Percentiles rank a stretch among this genome's conserved stretches.
Evolutionary conservation across 129 eudicot species (phyloP).

Genomic region (Kitagawia praeruptora): DNA sequence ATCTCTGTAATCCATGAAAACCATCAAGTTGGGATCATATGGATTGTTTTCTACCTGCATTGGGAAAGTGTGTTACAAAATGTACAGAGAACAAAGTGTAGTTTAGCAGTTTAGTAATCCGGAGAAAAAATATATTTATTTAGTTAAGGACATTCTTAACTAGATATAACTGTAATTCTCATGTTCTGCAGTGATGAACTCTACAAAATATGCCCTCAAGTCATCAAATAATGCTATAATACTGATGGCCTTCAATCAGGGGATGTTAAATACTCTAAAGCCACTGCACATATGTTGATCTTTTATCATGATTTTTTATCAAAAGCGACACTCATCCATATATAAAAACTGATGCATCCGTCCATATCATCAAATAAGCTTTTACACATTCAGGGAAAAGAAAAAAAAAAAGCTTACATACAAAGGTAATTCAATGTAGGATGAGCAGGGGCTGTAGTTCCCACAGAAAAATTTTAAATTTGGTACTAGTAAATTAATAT

Average conservation of each 20-base stretch:
- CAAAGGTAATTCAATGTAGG: background rate
- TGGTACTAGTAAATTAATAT: background rate
- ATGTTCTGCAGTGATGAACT: background rate
- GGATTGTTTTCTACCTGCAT: slow-evolving; percentile 39
- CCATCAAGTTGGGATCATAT: slow-evolving; percentile 87
- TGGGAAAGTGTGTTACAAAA: background rate
- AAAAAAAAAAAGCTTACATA: background rate
- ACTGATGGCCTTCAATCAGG: background rate
- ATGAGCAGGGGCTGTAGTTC: background rate
- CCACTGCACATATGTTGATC: background rate
- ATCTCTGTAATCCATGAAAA: slow-evolving; percentile 97
- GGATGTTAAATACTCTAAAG: background rate
- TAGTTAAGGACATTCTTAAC: background rate
- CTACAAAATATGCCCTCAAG: background rate
- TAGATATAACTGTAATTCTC: no score
- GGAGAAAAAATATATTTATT: background rate
- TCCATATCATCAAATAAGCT: background rate
- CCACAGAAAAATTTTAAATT: background rate
- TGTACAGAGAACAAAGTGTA: background rate
- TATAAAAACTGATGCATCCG: background rate
- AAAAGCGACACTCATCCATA: background rate
- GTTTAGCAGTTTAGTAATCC: background rate
- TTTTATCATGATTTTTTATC: background rate
- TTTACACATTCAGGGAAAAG: no score
- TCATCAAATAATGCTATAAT: background rate